Evolutionary conservation across 1,284 basidiomycete species (phyloP), one percentile per base, ranked within the genome.

Genomic region (Tilletia horrida): DNA sequence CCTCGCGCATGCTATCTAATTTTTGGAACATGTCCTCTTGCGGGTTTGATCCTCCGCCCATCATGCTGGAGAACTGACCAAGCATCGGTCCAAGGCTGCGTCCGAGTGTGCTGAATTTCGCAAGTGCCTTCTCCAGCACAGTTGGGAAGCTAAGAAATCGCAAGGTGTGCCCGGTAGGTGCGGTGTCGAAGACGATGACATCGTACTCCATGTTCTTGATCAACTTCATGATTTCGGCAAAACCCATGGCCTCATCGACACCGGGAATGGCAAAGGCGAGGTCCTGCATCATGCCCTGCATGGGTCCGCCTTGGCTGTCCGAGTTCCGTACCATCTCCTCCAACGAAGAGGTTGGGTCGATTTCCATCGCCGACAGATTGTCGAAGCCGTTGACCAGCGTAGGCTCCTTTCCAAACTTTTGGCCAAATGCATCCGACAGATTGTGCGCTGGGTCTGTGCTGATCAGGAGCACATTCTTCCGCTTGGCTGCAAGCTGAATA

Each of bases 151-250:
- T 96, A 55, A 99, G 86, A 86, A 99, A 99, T 45, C 95, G 92
- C 4, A 98, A 86, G 0, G 95, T 99, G 84, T 99, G 95, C 2
- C 95, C 96, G 7, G 95, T 99, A 1, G 95, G 95, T 45, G 95
- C 95, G 0, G 95, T 99, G 82, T 99, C 95, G 80, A 99, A 99
- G 31, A 99, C 94, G 80, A 99, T 97, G 67, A 96, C 92, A 25
- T 92, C 94, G 85, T 96, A 99, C 84, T 97, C 89, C 95, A 98
- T 97, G n/a, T 92, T 96, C 84, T 98, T 97, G 83, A 99, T 96
- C 83, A 97, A 94, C 87, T 98, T 98, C 96, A 98, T 99, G 83
- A 99, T 96, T 83, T 99, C 95, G 0, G 95, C 96, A 77, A 99
- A 99, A 69, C 93, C 95, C 95, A 99, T 98, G 2, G 95, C 95